Base-by-base conservation (phyloP, 2,329 filamentous ascomycete genomes). In the Rutstroemia sydowiana region DNA sequence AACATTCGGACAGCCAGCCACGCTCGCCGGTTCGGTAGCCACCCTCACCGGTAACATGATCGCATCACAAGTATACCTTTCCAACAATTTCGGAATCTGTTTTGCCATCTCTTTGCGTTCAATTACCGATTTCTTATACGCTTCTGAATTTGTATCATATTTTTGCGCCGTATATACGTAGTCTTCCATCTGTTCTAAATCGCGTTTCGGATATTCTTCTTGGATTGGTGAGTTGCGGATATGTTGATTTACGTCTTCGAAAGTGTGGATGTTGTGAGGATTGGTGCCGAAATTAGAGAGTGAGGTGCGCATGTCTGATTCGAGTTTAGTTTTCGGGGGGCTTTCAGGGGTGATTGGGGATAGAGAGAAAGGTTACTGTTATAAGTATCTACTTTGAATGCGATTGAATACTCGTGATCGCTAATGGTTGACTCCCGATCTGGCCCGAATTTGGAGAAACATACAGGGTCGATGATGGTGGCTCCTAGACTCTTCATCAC, bases 381-480 rank as follows among this genome's bases (percentile, higher is more conserved):
- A 21, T 48, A 48, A 21, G 43, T 30, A 28, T 46, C 50, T 5
- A 52, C 30, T 26, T 16, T n/a, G 3, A 48, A 13, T 1, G 37
- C 37, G 13, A 48, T 20, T 13, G 39, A 28, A 11, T 46, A 48
- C n/a, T 52, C 28, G 9, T 43, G 21, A n/a, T 45, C 37, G 3
- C 34, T 40, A n/a, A 23, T 34, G 3, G n/a, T 11, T 13, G 44
- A 42, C 20, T 28, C 41, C 39, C 44, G 42, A 43, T 52, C 83
- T 82, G 59, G 84, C 10, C 1, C 75, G 61, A 0, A 57, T 65
- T 26, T 70, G 68, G 54, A 70, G 72, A 1, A 82, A 82, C 26
- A 80, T 82, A 0, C 82, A 86, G 62, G 82, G 81, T 60, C 84
- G 81, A 65, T 87, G 81, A 3, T 72, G 67, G 0, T 62, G n/a